phyloP scores from a whole-genome alignment of 2,329 filamentous ascomycete genomes.

The Pestalotiopsis fici region DNA sequence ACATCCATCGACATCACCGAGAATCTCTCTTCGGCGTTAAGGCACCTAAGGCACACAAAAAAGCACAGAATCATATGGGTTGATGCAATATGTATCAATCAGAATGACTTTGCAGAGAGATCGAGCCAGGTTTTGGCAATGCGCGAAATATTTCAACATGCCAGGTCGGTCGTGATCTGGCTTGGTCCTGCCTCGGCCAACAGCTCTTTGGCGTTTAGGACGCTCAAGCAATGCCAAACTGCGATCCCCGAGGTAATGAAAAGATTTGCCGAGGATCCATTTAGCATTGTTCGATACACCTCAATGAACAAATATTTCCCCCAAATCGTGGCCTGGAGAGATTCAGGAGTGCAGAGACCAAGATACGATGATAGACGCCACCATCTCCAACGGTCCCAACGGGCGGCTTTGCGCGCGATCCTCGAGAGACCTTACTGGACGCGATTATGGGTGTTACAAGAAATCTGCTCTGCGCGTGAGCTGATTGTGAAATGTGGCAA shows the following conservation, averaged over 20 bases:
- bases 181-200: not conserved
- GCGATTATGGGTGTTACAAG: not conserved
- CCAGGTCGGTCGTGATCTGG: not conserved
- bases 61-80: not conserved
- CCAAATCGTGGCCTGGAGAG: not conserved
- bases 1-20: not conserved
- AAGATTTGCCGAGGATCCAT: not conserved
- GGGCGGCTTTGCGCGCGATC: not conserved
- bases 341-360: not conserved
- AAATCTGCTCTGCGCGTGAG: not conserved
- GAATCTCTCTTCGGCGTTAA: not conserved
- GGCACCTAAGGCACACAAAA: not conserved
- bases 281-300: not conserved
- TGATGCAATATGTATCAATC: not conserved
- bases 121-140: not conserved
- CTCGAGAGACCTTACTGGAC: not conserved
- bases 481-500: not conserved
- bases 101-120: not conserved
- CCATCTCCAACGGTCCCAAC: not conserved
- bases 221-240: not conserved
- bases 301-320: not conserved
- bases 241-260: not conserved
- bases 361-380: not conserved
- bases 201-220: not conserved
- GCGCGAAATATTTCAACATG: not conserved